Conservation (phyloP, 371 early-diverging fungal genomes). For the Mucor piriformis region DNA sequence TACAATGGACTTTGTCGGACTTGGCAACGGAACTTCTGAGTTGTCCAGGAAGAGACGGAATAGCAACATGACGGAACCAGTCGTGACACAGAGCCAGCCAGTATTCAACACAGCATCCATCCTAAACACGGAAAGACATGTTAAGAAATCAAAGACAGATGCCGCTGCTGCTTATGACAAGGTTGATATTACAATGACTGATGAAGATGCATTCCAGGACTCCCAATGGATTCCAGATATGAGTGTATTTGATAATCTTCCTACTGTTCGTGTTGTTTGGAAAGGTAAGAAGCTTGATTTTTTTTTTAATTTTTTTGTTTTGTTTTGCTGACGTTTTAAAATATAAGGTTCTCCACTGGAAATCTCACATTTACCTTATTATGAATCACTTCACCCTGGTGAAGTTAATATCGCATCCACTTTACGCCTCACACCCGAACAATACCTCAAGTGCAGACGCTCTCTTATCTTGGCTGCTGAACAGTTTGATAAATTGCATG, state of each 20-base stretch:
- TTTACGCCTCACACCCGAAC: conserved; percentile 72
- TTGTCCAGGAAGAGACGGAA: conserved; percentile 21
- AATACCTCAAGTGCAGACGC: conserved; percentile 61
- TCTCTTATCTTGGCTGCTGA: conserved; percentile 44
- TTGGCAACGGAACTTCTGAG: not conserved
- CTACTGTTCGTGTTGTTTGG: conserved; percentile 30
- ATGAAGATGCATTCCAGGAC: conserved; percentile 22
- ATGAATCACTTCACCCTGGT: conserved; percentile 56
- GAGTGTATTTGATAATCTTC: conserved; percentile 24
- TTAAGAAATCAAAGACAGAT: conserved; percentile 37
- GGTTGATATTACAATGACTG: conserved; percentile 25
- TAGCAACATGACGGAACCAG: conserved; percentile 9
- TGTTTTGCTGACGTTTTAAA: too few species aligned
- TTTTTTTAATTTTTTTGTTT: not conserved
- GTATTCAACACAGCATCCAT: conserved; percentile 6
- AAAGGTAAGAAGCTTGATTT: conserved; percentile 30
- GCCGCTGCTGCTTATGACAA: conserved; percentile 33
- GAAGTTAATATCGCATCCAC: conserved; percentile 70
- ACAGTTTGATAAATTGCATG: conserved; percentile 27
- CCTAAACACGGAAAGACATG: conserved; percentile 22
- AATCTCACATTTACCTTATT: conserved; percentile 48
- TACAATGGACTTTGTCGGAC: conserved; percentile 16
- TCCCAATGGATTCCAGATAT: conserved; percentile 34
- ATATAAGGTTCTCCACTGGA: conserved; percentile 59
- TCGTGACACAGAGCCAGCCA: conserved; percentile 23